Evolutionary conservation across 2,329 filamentous ascomycete species (phyloP), one percentile per base, ranked within the genome.

Genomic region (Hymenoscyphus linearis): DNA sequence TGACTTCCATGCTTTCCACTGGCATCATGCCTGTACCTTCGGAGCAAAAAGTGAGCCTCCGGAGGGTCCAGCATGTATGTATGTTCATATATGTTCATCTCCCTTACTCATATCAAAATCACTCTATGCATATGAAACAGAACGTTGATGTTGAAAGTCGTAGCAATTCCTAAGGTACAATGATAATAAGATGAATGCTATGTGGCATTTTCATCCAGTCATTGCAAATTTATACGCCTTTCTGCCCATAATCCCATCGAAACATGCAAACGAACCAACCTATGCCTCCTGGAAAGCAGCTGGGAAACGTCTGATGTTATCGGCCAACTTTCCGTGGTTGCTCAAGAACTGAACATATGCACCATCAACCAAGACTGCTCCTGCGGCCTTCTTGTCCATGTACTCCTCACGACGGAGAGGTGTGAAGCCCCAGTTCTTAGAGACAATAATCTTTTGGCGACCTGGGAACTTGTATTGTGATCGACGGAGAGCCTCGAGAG

Each of bases 351-450:
- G 92, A 73, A 99, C 95, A 83, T 99, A 99, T 74, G 95, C 95
- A 87, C 95, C 95, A 75, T 99, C 95, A 73, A 96, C 89, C 85
- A 93, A 91, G 82, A 99, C 88, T 77, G 87, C 88, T 77, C 95
- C 95, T 75, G 88, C 89, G 77, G 91, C 85, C 87, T 96, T 96
- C 84, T 93, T 90, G 80, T 92, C 86, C 77, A 96, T 84, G 84
- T 98, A 99, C 80, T 99, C 95, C 73, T 98, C 95, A 74, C 95
- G 93, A 76, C 91, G 89, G 75, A 99, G 91, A 77, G 93, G 93
- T 67, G 95, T 99, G 90, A 99, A 99, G 73, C 95, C 95, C 95
- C 95, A 99, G 88, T 99, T 99, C 92, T 98, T 99, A 85, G 90
- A 96, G 83, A 98, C 89, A 76, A 99, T 97, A 84, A 99, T 98